These are phyloP conservation scores for Didymella sp. DNA, from an alignment of 2,329 filamentous ascomycete genomes.

Conservation along the genomic window DNA sequence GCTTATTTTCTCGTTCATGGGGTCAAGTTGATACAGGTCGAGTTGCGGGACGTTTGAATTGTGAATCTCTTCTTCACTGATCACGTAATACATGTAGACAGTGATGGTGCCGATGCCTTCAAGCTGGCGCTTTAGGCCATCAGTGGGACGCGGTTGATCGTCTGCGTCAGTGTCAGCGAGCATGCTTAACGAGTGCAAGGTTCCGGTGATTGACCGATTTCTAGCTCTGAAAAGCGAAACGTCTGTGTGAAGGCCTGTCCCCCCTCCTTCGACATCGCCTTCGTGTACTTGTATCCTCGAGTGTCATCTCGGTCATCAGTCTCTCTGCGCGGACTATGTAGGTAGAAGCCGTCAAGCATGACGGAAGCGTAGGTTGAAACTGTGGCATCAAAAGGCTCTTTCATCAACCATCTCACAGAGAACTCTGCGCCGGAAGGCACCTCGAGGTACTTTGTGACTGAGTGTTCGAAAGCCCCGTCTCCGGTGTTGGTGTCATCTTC, in stretches of 20 bases:
- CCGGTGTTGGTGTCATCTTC: background rate
- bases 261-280: background rate
- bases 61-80: background rate
- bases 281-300: background rate
- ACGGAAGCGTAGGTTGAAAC: background rate
- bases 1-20: conserved; percentile 24
- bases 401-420: conserved; percentile 12
- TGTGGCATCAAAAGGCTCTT: conserved; percentile 21
- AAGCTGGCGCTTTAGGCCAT: conserved; percentile 4
- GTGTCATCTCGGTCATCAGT: background rate
- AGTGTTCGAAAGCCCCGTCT: background rate
- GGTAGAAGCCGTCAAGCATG: background rate
- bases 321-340: background rate
- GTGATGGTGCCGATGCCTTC: conserved; percentile 25
- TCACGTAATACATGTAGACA: conserved; percentile 20
- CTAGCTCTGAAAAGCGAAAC: conserved; percentile 31
- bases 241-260: conserved; percentile 9
- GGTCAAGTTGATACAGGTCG: conserved; percentile 21
- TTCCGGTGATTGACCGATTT: conserved; percentile 11
- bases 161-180: conserved; percentile 3
- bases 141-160: background rate
- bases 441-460: conserved; percentile 44
- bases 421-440: conserved; percentile 35
- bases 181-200: background rate
- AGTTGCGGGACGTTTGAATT: conserved; percentile 20